Conservation (phyloP, 1,139 yeast genomes). For the Scheffersomyces cryptocercus region DNA sequence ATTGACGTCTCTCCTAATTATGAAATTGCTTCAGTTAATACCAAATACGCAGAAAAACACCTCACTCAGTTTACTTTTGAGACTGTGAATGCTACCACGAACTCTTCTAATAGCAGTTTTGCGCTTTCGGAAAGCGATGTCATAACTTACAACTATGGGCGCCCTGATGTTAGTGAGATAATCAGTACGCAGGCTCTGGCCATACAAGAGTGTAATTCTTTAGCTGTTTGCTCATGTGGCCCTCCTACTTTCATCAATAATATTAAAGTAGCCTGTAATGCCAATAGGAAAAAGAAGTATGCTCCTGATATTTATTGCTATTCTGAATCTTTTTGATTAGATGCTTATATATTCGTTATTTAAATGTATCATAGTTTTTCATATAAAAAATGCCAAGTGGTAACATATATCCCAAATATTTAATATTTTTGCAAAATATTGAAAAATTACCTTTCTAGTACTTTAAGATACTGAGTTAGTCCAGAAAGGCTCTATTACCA, state of each 20-base stretch:
- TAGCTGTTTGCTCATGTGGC: slow-evolving; percentile 45
- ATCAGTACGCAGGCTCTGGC: slow-evolving; percentile 2
- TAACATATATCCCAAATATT: no score
- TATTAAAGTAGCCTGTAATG: slow-evolving; percentile 29
- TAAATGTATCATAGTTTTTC: neutral
- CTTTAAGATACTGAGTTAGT: no score
- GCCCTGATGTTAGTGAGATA: slow-evolving; percentile 6
- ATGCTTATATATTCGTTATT: neutral
- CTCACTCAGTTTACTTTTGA: no score
- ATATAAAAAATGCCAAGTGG: no score
- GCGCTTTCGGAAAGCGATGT: no score
- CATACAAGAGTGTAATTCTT: slow-evolving; percentile 7
- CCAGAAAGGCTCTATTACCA: neutral
- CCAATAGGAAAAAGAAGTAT: slow-evolving; percentile 22
- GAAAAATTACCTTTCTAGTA: no score
- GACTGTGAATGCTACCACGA: no score
- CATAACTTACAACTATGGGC: slow-evolving; percentile 1
- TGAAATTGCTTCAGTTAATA: no score
- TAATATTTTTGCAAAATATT: no score
- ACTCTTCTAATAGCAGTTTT: no score
- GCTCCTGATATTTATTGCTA: slow-evolving; percentile 40
- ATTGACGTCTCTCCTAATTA: no score
- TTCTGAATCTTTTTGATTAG: slow-evolving; percentile 27
- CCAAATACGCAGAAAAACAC: no score
- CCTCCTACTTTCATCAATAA: slow-evolving; percentile 27